Evolutionary conservation across 352 stramenopile species (phyloP).

Genomic region (Phytopythium helicoides): DNA sequence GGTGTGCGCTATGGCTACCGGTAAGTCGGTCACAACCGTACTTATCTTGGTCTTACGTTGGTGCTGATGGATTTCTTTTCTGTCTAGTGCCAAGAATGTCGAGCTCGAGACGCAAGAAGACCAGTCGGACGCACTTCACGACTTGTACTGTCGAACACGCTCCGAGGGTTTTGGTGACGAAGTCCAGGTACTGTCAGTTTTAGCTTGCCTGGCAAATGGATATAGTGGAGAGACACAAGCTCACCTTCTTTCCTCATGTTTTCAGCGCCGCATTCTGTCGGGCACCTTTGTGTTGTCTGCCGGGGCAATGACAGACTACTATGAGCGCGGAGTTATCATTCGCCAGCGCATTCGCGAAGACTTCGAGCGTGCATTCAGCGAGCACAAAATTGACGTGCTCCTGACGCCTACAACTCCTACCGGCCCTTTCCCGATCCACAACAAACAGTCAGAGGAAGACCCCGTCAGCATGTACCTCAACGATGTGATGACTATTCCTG

Average conservation of each 20-base stretch:
- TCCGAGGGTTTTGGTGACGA: slow-evolving; percentile 90
- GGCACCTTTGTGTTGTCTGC: slow-evolving; percentile 90
- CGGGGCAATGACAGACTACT: slow-evolving; percentile 88
- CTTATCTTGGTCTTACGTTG: neutral
- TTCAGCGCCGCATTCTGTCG: slow-evolving; percentile 84
- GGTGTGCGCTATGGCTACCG: slow-evolving; percentile 91
- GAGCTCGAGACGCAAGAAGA: slow-evolving; percentile 46
- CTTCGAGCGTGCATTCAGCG: slow-evolving; percentile 55
- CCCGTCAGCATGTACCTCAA: slow-evolving; percentile 89
- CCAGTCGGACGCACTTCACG: slow-evolving; percentile 77
- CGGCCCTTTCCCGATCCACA: slow-evolving; percentile 65
- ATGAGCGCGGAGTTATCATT: slow-evolving; percentile 81
- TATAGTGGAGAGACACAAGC: too few relatives aligned
- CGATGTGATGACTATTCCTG: slow-evolving; percentile 91
- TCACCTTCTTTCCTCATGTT: neutral
- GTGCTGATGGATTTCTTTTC: slow-evolving; percentile 3
- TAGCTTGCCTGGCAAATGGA: neutral
- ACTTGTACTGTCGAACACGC: slow-evolving; percentile 85
- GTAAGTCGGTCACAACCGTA: slow-evolving; percentile 14
- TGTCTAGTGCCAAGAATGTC: slow-evolving; percentile 48
- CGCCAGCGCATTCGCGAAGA: slow-evolving; percentile 77
- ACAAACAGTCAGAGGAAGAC: slow-evolving; percentile 57
- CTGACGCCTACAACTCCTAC: slow-evolving; percentile 86
- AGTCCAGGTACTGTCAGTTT: slow-evolving; percentile 61
- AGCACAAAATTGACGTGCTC: slow-evolving; percentile 77